These are phyloP conservation scores for Trichoderma polysporum DNA, from an alignment of 2,329 filamentous ascomycete genomes.

Conservation along the genomic window DNA sequence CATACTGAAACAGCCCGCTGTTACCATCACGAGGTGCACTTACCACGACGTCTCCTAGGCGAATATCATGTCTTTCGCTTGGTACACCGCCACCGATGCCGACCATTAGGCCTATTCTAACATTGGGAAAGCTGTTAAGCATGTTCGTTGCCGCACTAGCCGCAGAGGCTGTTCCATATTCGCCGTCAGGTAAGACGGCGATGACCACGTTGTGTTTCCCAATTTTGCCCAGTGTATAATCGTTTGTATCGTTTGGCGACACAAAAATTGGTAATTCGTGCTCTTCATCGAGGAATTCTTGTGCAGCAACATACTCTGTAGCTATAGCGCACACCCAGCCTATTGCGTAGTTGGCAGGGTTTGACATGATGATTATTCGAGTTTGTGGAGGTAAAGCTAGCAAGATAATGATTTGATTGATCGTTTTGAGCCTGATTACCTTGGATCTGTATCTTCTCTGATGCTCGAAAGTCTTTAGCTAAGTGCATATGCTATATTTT, in stretches of 20 bases:
- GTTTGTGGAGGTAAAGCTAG: too few species aligned
- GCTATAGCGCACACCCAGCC: too few species aligned
- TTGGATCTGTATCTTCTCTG: too few species aligned
- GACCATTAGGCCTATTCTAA: conserved; percentile 27
- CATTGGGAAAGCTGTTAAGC: conserved; percentile 31
- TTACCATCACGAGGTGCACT: conserved; percentile 4
- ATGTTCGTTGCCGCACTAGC: conserved; percentile 31
- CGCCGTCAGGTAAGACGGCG: conserved; percentile 18
- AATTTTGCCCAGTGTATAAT: conserved; percentile 22
- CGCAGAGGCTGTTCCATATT: conserved; percentile 20
- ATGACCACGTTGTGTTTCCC: conserved; percentile 25
- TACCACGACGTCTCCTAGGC: conserved; percentile 30
- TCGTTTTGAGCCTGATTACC: too few species aligned
- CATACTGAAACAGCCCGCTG: conserved; percentile 28
- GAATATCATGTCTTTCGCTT: conserved; percentile 34
- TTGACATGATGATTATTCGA: too few species aligned
- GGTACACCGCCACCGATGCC: conserved; percentile 31
- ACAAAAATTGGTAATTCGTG: too few species aligned
- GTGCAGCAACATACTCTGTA: too few species aligned
- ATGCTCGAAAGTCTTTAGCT: too few species aligned
- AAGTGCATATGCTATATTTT: too few species aligned
- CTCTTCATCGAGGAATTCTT: too few species aligned
- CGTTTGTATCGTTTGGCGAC: conserved; percentile 16
- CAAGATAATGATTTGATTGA: too few species aligned
- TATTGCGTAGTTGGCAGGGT: too few species aligned